Percentiles rank a stretch among this genome's conserved stretches.
Evolutionary conservation across 768 basidiomycete species (phyloP).

Genomic region (Collybia sordida): DNA sequence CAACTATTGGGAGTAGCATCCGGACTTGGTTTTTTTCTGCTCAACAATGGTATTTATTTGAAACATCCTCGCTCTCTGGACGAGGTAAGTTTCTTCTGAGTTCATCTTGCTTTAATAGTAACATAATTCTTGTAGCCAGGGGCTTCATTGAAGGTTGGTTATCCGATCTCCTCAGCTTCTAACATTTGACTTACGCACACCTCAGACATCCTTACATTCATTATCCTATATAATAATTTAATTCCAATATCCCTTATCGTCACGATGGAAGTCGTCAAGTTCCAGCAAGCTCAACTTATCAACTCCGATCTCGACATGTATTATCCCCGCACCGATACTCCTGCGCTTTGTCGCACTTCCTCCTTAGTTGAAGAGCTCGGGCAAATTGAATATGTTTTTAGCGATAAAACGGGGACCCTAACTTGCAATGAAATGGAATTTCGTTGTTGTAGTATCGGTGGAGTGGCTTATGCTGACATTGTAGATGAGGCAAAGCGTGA

Average conservation of each 20-base stretch:
- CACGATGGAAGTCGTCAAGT: slow-evolving; percentile 99
- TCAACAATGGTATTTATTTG: slow-evolving; percentile 89
- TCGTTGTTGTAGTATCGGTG: slow-evolving; percentile 84
- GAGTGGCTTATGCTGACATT: slow-evolving; percentile 84
- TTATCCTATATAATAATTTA: slow-evolving; percentile 98
- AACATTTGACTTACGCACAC: slow-evolving; percentile 12
- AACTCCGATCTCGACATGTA: slow-evolving; percentile 99
- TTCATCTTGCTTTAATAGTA: not conserved
- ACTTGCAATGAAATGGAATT: slow-evolving; percentile 99
- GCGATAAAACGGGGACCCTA: slow-evolving; percentile 92
- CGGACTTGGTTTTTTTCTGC: slow-evolving; percentile 86
- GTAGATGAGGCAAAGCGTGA: slow-evolving; percentile 87
- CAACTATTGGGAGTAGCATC: slow-evolving; percentile 90
- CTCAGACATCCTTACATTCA: slow-evolving; percentile 93
- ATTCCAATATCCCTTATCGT: slow-evolving; percentile 99
- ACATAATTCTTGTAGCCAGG: slow-evolving; percentile 46
- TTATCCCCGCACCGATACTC: slow-evolving; percentile 91
- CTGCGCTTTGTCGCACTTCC: slow-evolving; percentile 96
- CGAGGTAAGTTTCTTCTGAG: slow-evolving; percentile 47
- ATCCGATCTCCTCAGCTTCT: not conserved
- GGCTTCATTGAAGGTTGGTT: slow-evolving; percentile 79
- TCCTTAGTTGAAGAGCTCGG: slow-evolving; percentile 98
- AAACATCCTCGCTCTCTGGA: slow-evolving; percentile 56
- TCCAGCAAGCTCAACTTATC: slow-evolving; percentile 95
- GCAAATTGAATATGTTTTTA: slow-evolving; percentile 96